These are phyloP conservation scores for Saturnispora sekii DNA, from an alignment of 805 yeast species.

Conservation along the genomic window DNA sequence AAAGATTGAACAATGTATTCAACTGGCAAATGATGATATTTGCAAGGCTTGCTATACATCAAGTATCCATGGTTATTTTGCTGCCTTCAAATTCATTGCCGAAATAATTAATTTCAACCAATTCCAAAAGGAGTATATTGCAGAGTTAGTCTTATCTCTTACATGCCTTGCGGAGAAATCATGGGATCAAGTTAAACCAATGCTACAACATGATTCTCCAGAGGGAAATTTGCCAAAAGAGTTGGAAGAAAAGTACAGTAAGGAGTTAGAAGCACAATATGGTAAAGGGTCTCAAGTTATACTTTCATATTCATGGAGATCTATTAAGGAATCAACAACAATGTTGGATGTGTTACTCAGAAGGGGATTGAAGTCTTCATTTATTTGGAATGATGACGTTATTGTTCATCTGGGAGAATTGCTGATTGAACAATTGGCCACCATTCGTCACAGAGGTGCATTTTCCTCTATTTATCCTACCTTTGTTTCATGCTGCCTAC, in stretches of 20 bases:
- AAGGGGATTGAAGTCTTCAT: conserved; percentile 14
- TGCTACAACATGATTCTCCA: conserved; percentile 61
- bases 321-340: conserved; percentile 63
- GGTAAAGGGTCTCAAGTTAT: conserved; percentile 37
- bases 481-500: conserved; percentile 52
- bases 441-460: conserved; percentile 85
- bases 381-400: conserved; percentile 20
- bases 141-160: conserved; percentile 8
- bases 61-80: conserved; percentile 63
- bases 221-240: conserved; percentile 51
- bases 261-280: conserved; percentile 24
- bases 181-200: conserved; percentile 39
- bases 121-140: conserved; percentile 4
- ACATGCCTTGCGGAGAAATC: conserved; percentile 9
- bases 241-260: conserved; percentile 29
- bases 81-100: conserved; percentile 39
- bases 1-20: conserved; percentile 27
- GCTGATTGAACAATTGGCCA: conserved; percentile 55
- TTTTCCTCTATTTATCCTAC: conserved; percentile 83
- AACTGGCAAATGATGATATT: conserved; percentile 28
- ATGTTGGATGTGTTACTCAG: conserved; percentile 39
- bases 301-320: conserved; percentile 71
- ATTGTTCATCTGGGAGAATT: conserved; percentile 40
- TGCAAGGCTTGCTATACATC: conserved; percentile 35
- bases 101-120: conserved; percentile 15